Conservation (phyloP, 148 eudicot species). For the Spergularia bocconei region DNA sequence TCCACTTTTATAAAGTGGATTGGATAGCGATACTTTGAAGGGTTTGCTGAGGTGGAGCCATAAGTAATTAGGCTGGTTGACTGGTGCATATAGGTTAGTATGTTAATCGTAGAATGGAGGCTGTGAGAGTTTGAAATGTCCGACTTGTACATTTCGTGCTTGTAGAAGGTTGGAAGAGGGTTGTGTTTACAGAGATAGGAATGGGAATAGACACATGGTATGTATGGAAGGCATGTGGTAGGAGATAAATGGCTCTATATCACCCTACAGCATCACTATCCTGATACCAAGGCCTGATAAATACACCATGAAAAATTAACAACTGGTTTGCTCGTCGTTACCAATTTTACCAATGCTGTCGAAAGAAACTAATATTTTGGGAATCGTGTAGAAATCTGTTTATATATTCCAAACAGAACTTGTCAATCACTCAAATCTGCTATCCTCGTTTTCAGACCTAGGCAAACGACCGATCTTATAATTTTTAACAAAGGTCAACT, state of each 20-base stretch:
- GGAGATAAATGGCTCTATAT: not conserved
- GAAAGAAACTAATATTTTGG: too few relatives aligned
- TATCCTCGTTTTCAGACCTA: not conserved
- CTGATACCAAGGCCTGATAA: too few relatives aligned
- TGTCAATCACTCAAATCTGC: not conserved
- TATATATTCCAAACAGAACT: too few relatives aligned
- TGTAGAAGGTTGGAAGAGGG: not conserved
- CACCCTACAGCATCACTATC: too few relatives aligned
- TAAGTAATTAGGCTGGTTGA: not conserved
- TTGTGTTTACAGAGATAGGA: not conserved
- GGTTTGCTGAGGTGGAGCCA: not conserved
- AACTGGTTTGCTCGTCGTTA: too few relatives aligned
- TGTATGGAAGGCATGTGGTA: too few relatives aligned
- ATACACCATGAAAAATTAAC: too few relatives aligned
- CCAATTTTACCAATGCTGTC: too few relatives aligned
- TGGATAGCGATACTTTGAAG: not conserved
- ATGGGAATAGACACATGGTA: not conserved
- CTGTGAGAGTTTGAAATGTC: not conserved
- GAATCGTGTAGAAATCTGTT: too few relatives aligned
- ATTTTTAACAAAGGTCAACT: too few relatives aligned
- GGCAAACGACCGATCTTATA: too few relatives aligned
- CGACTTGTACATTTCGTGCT: not conserved
- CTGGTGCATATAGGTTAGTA: not conserved
- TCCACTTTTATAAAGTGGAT: too few relatives aligned
- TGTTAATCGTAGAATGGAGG: not conserved